Percentiles rank a stretch among this genome's conserved stretches.
Evolutionary conservation across 352 stramenopile species (phyloP).

Genomic region (Pythium coloratum): DNA sequence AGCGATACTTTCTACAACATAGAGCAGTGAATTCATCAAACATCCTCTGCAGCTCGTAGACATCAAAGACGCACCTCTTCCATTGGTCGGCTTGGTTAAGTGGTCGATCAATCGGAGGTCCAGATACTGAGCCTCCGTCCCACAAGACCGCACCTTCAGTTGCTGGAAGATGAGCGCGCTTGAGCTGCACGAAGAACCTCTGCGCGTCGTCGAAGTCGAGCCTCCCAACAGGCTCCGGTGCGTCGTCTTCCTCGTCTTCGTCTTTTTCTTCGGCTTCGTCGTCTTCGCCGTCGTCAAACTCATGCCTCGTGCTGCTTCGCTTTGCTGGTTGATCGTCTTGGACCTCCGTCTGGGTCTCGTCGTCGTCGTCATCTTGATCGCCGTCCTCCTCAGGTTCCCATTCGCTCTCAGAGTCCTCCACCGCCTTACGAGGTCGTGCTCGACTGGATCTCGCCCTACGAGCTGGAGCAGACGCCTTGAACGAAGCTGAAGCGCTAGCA

Average conservation of each 20-base stretch:
- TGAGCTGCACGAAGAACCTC: constrained; percentile 3
- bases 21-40: not conserved
- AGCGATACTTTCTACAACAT: constrained; percentile 68
- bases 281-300: not conserved
- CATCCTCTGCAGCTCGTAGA: not conserved
- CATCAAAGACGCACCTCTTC: constrained; percentile 21
- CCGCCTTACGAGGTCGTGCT: not conserved
- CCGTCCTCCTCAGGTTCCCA: constrained; percentile 12
- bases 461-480: not conserved
- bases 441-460: not conserved
- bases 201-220: constrained; percentile 8
- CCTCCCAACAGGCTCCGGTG: not conserved
- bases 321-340: not conserved
- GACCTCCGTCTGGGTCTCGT: constrained; percentile 15
- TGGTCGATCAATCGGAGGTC: constrained; percentile 23
- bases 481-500: not conserved
- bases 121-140: constrained; percentile 7
- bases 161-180: constrained; percentile 11
- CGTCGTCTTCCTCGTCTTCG: constrained; percentile 19
- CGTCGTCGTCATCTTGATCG: constrained; percentile 10
- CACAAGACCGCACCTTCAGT: constrained; percentile 10
- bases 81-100: constrained; percentile 28
- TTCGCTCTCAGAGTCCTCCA: constrained; percentile 1
- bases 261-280: constrained; percentile 8
- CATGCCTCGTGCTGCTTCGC: not conserved